Evolutionary conservation across 768 basidiomycete genomes (phyloP).

Genomic region (Thelephora aurantiotincta): DNA sequence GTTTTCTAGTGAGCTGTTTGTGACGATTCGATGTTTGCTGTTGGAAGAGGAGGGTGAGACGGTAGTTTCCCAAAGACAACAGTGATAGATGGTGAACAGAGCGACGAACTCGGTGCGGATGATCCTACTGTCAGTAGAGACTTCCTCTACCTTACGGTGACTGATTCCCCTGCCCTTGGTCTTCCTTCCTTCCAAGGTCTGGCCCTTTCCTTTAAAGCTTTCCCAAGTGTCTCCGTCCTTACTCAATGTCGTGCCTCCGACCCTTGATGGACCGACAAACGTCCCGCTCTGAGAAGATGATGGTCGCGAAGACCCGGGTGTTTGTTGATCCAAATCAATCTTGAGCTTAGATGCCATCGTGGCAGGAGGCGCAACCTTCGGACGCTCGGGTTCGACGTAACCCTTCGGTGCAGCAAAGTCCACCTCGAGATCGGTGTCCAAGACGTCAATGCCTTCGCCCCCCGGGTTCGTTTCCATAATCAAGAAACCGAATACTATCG

Average conservation of each 20-base stretch:
- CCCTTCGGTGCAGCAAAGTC: conserved; percentile 91
- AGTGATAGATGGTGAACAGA: not conserved
- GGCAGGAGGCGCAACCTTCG: conserved; percentile 62
- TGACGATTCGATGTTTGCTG: conserved; percentile 76
- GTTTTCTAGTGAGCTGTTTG: conserved; percentile 61
- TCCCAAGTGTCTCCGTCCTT: conserved; percentile 83
- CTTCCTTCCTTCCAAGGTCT: conserved; percentile 79
- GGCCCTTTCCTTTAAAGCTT: conserved; percentile 91
- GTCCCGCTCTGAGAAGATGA: conserved; percentile 60
- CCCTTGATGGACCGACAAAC: conserved; percentile 28
- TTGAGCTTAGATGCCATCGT: conserved; percentile 97
- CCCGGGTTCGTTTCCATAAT: conserved; percentile 90
- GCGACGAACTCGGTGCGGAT: conserved; percentile 72
- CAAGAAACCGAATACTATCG: conserved; percentile 86
- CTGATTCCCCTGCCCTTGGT: conserved; percentile 93
- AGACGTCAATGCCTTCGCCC: conserved; percentile 73
- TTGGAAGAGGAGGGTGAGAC: conserved; percentile 3
- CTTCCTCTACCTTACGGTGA: conserved; percentile 68
- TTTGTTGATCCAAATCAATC: conserved; percentile 80
- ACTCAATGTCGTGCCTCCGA: conserved; percentile 35
- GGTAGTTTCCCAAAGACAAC: conserved; percentile 4
- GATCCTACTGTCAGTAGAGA: conserved; percentile 75
- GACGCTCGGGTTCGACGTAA: conserved; percentile 88
- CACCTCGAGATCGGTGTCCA: conserved; percentile 96
- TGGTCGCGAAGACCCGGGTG: conserved; percentile 76